These are phyloP conservation scores for Funneliformis caledonium DNA, from an alignment of 371 early-diverging fungal species.

Conservation along the genomic window DNA sequence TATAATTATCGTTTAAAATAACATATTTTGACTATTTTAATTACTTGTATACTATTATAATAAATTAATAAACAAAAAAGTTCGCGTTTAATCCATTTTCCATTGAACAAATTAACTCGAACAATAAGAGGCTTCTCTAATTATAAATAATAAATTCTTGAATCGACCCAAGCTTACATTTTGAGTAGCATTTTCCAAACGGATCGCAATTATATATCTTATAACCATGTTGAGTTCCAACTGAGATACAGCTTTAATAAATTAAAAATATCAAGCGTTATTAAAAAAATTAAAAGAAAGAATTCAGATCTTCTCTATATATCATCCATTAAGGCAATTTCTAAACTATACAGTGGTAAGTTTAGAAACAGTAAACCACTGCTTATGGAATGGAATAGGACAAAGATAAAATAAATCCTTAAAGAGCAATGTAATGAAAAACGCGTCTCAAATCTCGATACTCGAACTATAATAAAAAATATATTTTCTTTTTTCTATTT, in stretches of 20 bases:
- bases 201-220: constrained; percentile 94
- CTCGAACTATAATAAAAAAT: neutral
- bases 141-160: neutral
- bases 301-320: neutral
- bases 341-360: neutral
- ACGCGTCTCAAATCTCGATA: neutral
- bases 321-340: neutral
- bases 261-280: neutral
- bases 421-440: neutral
- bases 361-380: neutral
- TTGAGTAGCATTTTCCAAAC: constrained; percentile 89
- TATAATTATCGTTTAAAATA: neutral
- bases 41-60: neutral
- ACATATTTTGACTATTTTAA: neutral
- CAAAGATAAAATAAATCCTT: neutral
- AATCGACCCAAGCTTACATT: constrained; percentile 54
- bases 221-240: constrained; percentile 86
- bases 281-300: neutral
- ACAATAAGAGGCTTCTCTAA: neutral
- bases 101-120: neutral
- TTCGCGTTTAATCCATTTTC: neutral
- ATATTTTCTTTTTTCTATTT: neutral
- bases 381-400: neutral
- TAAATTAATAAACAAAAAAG: neutral
- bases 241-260: constrained; percentile 80